phyloP scores from a whole-genome alignment of 129 eudicot genomes.

The Rutidosis leptorrhynchoides region DNA sequence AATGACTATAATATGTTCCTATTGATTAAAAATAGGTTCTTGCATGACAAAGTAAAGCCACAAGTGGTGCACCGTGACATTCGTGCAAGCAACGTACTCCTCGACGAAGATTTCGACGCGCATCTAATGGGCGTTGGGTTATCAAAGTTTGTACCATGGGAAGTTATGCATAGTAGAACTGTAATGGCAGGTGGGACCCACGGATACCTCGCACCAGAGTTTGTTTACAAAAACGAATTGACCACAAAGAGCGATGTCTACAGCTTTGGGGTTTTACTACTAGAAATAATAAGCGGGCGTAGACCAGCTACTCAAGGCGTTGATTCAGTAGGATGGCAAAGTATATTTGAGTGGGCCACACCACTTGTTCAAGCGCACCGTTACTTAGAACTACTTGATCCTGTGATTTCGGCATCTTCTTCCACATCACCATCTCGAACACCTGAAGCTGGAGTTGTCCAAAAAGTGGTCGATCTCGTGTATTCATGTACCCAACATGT shows the following conservation, averaged over 20 bases:
- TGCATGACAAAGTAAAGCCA: conserved; percentile 95
- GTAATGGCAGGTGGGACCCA: conserved; percentile 99
- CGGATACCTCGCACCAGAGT: conserved; percentile 95
- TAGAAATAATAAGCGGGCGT: conserved; percentile 76
- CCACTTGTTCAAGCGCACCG: conserved; percentile 83
- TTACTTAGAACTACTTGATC: conserved; percentile 75
- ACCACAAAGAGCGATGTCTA: conserved; percentile 95
- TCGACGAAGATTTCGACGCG: conserved; percentile 77
- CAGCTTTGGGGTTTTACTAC: conserved; percentile 89
- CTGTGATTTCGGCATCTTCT: conserved; percentile 61
- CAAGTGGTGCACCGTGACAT: conserved; percentile 92
- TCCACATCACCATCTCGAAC: conserved; percentile 49
- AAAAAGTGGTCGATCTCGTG: conserved; percentile 88
- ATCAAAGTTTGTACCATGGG: conserved; percentile 94
- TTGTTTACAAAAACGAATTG: conserved; percentile 84
- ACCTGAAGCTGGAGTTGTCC: conserved; percentile 82
- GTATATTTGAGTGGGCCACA: conserved; percentile 96
- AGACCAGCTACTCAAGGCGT: conserved; percentile 80
- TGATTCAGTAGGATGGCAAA: conserved; percentile 86
- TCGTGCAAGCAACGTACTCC: conserved; percentile 85
- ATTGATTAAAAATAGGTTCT: conserved; percentile 49
- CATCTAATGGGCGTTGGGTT: conserved; percentile 96
- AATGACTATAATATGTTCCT: conserved; percentile 11
- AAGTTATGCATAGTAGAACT: conserved; percentile 87
- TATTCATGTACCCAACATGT: conserved; percentile 91